Conservation (phyloP, 2,329 filamentous ascomycete genomes). For the Alternaria gansuensis region DNA sequence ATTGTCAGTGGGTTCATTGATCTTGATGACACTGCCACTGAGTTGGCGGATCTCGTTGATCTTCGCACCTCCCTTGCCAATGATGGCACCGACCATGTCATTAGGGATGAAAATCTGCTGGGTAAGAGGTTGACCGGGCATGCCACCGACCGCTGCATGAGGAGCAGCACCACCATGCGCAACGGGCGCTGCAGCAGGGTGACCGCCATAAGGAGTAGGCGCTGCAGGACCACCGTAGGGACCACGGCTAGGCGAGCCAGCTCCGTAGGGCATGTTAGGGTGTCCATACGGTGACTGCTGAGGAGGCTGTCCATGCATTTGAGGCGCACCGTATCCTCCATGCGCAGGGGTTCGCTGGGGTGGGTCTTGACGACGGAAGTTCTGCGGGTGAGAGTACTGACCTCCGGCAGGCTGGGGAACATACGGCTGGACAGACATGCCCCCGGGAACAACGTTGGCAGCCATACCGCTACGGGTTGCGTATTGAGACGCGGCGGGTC, state of each 20-base stretch:
- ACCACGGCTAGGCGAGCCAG: conserved; percentile 70
- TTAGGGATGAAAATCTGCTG: conserved; percentile 99
- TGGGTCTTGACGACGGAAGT: conserved; percentile 72
- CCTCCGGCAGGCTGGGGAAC: conserved; percentile 91
- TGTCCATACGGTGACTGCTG: conserved; percentile 57
- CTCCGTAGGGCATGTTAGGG: conserved; percentile 81
- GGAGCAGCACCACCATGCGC: conserved; percentile 74
- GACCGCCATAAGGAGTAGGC: conserved; percentile 72
- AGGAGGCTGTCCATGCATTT: conserved; percentile 72
- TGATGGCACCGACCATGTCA: conserved; percentile 99
- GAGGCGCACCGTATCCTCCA: conserved; percentile 70
- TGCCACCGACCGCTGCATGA: conserved; percentile 65
- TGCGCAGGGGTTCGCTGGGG: conserved; percentile 78
- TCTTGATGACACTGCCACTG: conserved; percentile 98
- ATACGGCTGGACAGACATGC: conserved; percentile 99
- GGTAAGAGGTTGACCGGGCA: conserved; percentile 83
- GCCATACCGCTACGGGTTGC: conserved; percentile 93
- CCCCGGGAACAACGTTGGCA: conserved; percentile 90
- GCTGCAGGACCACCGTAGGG: conserved; percentile 82
- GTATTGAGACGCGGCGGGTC: conserved; percentile 95
- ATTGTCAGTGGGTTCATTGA: conserved; percentile 98
- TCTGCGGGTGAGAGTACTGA: conserved; percentile 91
- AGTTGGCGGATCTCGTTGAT: conserved; percentile 99
- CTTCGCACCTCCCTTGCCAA: conserved; percentile 97
- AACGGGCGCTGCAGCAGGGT: conserved; percentile 60